phyloP scores from a whole-genome alignment of 2,329 filamentous ascomycete genomes.

The Corinectria fuckeliana region DNA sequence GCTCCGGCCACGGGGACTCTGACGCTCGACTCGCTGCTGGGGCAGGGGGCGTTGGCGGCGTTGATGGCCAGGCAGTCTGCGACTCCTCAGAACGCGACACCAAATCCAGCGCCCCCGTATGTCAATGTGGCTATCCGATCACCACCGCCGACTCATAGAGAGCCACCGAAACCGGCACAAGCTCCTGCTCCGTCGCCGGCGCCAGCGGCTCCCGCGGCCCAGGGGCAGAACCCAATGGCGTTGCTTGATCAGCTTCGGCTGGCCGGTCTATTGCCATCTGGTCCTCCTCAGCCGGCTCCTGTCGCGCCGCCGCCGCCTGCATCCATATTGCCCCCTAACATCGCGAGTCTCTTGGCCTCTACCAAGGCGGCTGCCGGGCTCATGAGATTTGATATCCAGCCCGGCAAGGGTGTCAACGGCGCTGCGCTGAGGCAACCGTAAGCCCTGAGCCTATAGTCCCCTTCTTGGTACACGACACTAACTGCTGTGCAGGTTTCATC shows the following conservation, averaged over 20 bases:
- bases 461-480: constrained; percentile 7
- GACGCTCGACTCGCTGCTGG: constrained; percentile 65
- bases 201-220: constrained; percentile 42
- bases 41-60: constrained; percentile 64
- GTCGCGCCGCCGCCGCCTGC: constrained; percentile 40
- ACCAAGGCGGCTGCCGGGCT: constrained; percentile 36
- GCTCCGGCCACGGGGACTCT: constrained; percentile 45
- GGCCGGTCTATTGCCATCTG: constrained; percentile 66
- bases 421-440: constrained; percentile 75
- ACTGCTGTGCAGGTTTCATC: constrained; percentile 65
- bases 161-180: constrained; percentile 42
- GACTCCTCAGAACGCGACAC: constrained; percentile 56
- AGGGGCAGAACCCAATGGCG: constrained; percentile 58
- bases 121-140: constrained; percentile 53
- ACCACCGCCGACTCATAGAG: constrained; percentile 53
- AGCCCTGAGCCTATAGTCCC: constrained; percentile 40
- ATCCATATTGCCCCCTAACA: constrained; percentile 43
- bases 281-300: constrained; percentile 44
- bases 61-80: constrained; percentile 62
- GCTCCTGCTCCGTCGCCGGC: constrained; percentile 44
- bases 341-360: constrained; percentile 46
- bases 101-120: constrained; percentile 49
- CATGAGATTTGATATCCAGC: constrained; percentile 44
- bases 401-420: constrained; percentile 66
- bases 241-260: constrained; percentile 72